phyloP scores from a whole-genome alignment of 2,329 filamentous ascomycete genomes.

The Diplodia scrobiculata region DNA sequence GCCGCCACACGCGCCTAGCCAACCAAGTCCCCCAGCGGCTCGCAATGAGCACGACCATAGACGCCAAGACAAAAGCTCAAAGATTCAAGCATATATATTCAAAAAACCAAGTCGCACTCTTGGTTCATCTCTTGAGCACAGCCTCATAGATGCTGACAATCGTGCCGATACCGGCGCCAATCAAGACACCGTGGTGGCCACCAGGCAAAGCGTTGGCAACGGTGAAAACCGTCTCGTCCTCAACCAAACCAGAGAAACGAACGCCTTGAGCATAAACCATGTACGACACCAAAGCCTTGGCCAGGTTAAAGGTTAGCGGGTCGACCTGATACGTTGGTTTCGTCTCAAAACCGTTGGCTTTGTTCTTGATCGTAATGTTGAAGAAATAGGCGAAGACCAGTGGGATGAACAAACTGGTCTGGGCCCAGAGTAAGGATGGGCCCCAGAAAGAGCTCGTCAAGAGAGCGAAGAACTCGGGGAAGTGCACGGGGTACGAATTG shows the following conservation, averaged over 20 bases:
- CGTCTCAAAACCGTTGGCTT: slow-evolving; percentile 39
- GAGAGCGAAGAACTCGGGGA: slow-evolving; percentile 80
- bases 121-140: slow-evolving; percentile 56
- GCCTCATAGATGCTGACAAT: slow-evolving; percentile 76
- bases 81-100: neutral
- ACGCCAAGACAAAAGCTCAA: slow-evolving; percentile 21
- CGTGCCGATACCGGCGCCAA: slow-evolving; percentile 68
- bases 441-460: slow-evolving; percentile 81
- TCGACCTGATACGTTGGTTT: slow-evolving; percentile 66
- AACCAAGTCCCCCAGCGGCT: slow-evolving; percentile 7
- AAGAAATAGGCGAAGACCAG: slow-evolving; percentile 80
- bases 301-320: slow-evolving; percentile 85
- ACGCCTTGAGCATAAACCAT: slow-evolving; percentile 68
- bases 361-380: slow-evolving; percentile 68
- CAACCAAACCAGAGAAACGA: slow-evolving; percentile 64
- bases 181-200: slow-evolving; percentile 69
- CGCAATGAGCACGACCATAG: slow-evolving; percentile 14
- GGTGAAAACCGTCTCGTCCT: slow-evolving; percentile 60
- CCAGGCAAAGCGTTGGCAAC: slow-evolving; percentile 70
- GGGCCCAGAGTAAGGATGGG: slow-evolving; percentile 72
- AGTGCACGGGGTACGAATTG: slow-evolving; percentile 62
- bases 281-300: slow-evolving; percentile 79
- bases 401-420: slow-evolving; percentile 72
- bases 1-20: slow-evolving; percentile 28
- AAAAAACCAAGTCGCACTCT: neutral